Evolutionary conservation across 129 eudicot species (phyloP).

Genomic region (Arctium minus): DNA sequence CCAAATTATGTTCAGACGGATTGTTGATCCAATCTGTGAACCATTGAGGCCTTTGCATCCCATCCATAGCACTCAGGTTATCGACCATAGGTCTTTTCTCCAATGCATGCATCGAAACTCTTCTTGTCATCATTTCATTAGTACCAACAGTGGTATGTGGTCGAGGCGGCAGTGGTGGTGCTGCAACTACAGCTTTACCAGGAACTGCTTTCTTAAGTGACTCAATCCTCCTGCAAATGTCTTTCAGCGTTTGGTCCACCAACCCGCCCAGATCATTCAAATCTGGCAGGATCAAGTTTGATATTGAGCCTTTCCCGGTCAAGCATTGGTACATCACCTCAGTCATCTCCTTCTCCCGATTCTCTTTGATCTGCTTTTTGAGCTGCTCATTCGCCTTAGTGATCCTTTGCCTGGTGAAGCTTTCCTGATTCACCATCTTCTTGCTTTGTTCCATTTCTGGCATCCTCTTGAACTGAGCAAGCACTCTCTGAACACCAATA

Average conservation of each 20-base stretch:
- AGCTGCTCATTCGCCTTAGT: neutral
- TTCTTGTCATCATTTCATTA: slow-evolving; percentile 18
- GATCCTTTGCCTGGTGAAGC: slow-evolving; percentile 33
- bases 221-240: slow-evolving; percentile 34
- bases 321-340: too few species aligned
- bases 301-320: too few species aligned
- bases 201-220: slow-evolving; percentile 19
- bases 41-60: too few species aligned
- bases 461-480: slow-evolving; percentile 32
- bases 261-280: neutral
- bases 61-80: too few species aligned
- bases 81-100: too few species aligned
- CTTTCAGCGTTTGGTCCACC: slow-evolving; percentile 43
- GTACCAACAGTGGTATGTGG: neutral
- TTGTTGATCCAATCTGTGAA: too few species aligned
- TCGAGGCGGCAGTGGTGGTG: neutral
- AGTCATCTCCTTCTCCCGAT: too few species aligned
- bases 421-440: slow-evolving; percentile 40
- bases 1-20: too few species aligned
- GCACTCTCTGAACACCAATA: slow-evolving; percentile 21
- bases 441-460: slow-evolving; percentile 43
- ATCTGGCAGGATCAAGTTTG: too few species aligned
- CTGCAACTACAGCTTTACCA: neutral
- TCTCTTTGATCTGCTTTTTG: too few species aligned
- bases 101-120: slow-evolving; percentile 15